phyloP scores from a whole-genome alignment of 2,329 filamentous ascomycete species.

The Hymenoscyphus repandus region DNA sequence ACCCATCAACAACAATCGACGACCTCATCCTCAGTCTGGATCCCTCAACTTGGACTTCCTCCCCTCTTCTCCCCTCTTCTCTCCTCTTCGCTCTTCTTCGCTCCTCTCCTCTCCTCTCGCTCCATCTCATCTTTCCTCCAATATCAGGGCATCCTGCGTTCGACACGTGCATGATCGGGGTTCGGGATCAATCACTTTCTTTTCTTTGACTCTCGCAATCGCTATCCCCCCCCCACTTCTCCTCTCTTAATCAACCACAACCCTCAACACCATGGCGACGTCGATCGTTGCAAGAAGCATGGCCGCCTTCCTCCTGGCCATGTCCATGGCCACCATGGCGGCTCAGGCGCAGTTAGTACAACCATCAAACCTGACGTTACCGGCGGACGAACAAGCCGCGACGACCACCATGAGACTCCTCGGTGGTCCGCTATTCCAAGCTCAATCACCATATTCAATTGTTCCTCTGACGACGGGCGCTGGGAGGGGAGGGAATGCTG shows the following conservation, averaged over 20 bases:
- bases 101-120: not conserved
- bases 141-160: too few relatives aligned
- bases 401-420: slow-evolving; percentile 16
- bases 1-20: not conserved
- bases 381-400: slow-evolving; percentile 12
- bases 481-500: slow-evolving; percentile 19
- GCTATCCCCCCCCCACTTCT: not conserved
- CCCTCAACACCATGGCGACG: slow-evolving; percentile 20
- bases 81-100: not conserved
- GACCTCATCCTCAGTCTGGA: not conserved
- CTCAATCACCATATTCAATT: slow-evolving; percentile 16
- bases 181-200: not conserved
- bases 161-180: slow-evolving; percentile 10
- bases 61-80: not conserved
- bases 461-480: slow-evolving; percentile 23
- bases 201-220: not conserved
- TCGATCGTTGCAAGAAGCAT: slow-evolving; percentile 24
- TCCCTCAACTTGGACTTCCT: not conserved
- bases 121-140: not conserved
- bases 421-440: slow-evolving; percentile 10
- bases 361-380: slow-evolving; percentile 25
- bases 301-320: slow-evolving; percentile 13
- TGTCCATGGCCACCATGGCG: slow-evolving; percentile 17
- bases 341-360: slow-evolving; percentile 17
- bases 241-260: not conserved